Percentiles rank a stretch among this genome's conserved stretches.
phyloP scores from a whole-genome alignment of 2,329 filamentous ascomycete genomes.

The Scedosporium minutisporum region DNA sequence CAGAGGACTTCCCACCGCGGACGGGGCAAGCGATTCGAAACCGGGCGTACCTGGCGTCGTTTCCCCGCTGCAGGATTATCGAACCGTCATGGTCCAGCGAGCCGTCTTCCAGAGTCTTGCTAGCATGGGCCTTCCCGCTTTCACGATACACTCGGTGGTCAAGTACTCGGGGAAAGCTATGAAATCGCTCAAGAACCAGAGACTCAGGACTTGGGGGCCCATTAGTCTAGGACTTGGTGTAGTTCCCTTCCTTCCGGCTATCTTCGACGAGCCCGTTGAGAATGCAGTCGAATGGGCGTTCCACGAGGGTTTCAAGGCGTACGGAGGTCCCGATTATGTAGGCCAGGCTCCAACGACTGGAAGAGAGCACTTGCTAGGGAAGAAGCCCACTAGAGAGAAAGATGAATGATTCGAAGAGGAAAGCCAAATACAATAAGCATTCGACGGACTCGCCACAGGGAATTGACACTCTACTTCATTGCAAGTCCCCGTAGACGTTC shows the following conservation, averaged over 20 bases:
- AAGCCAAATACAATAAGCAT: neutral
- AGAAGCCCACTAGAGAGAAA: slow-evolving; percentile 26
- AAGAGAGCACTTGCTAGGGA: slow-evolving; percentile 28
- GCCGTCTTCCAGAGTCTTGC: slow-evolving; percentile 85
- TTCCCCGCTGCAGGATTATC: slow-evolving; percentile 76
- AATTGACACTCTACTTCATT: no score
- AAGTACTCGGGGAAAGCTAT: slow-evolving; percentile 79
- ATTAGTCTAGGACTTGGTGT: slow-evolving; percentile 73
- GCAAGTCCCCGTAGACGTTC: no score
- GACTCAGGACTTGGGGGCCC: slow-evolving; percentile 73
- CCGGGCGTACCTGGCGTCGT: slow-evolving; percentile 25
- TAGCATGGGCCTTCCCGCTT: slow-evolving; percentile 86
- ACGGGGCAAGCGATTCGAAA: slow-evolving; percentile 9
- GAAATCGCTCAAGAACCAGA: slow-evolving; percentile 69
- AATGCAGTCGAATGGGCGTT: slow-evolving; percentile 84
- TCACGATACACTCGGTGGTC: slow-evolving; percentile 90
- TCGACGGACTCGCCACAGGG: no score
- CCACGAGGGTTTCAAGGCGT: slow-evolving; percentile 65
- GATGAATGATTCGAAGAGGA: slow-evolving; percentile 23
- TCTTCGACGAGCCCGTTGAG: slow-evolving; percentile 92
- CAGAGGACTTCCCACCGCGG: slow-evolving; percentile 18
- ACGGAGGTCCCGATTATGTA: slow-evolving; percentile 54
- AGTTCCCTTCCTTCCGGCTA: slow-evolving; percentile 71
- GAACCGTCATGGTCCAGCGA: slow-evolving; percentile 83
- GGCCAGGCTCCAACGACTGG: slow-evolving; percentile 46